These are phyloP conservation scores for Striga hermonthica DNA, from an alignment of 305 asterid genomes.

Conservation along the genomic window DNA sequence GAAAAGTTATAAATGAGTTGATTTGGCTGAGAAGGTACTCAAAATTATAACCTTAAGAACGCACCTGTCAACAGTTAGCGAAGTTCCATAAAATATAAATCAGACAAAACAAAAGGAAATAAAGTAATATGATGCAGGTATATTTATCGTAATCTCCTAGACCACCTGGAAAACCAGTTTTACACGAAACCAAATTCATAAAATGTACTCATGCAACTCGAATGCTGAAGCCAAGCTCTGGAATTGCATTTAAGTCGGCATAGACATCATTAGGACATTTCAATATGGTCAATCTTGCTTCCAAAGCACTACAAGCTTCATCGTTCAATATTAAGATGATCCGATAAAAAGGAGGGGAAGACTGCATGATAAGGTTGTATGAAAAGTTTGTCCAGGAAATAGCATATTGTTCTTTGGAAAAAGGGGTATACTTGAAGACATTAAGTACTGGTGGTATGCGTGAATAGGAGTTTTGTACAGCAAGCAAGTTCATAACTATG, in stretches of 20 bases:
- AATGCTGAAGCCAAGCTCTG: background rate
- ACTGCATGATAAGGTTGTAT: background rate
- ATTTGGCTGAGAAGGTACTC: too few relatives aligned
- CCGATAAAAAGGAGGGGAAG: background rate
- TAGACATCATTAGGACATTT: background rate
- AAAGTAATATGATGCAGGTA: slow-evolving; percentile 9
- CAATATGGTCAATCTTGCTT: background rate
- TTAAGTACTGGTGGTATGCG: background rate
- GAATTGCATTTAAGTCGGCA: background rate
- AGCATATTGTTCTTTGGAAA: background rate
- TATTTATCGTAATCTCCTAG: background rate
- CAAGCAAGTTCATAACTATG: too few relatives aligned
- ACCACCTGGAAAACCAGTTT: background rate
- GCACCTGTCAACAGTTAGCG: slow-evolving; percentile 11
- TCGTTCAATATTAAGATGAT: background rate
- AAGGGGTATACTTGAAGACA: background rate
- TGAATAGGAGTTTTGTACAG: background rate
- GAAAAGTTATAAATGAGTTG: slow-evolving; percentile 6
- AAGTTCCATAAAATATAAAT: slow-evolving; percentile 3
- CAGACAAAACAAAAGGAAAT: background rate
- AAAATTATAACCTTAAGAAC: too few relatives aligned
- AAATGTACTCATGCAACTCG: background rate
- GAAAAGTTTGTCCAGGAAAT: background rate
- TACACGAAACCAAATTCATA: background rate
- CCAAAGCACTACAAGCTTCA: background rate